phyloP scores from a whole-genome alignment of 2,329 filamentous ascomycete species.

The Xylariales sp. region DNA sequence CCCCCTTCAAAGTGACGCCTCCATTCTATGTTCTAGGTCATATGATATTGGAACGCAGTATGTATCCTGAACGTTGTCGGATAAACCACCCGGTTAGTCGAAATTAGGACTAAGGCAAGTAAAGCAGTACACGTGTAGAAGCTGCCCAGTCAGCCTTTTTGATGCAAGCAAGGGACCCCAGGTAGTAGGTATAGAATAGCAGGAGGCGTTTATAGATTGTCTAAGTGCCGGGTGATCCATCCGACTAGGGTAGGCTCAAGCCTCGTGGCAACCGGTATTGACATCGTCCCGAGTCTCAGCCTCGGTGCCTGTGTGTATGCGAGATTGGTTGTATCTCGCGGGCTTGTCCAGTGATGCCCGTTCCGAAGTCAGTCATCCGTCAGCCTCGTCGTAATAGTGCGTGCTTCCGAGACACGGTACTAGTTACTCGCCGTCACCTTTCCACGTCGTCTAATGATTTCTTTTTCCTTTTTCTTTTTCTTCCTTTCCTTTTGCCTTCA shows the following conservation, averaged over 20 bases:
- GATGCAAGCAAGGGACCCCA: not conserved
- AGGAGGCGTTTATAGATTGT: not conserved
- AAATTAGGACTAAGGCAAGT: not conserved
- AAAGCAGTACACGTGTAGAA: not conserved
- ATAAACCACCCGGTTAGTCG: conserved; percentile 1
- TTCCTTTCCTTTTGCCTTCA: not conserved
- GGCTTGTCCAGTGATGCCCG: not conserved
- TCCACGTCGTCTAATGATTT: not conserved
- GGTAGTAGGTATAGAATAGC: not conserved
- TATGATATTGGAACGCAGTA: not conserved
- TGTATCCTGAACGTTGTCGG: not conserved
- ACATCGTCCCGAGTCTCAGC: conserved; percentile 34
- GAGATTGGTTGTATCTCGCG: conserved; percentile 8
- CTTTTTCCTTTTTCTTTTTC: not conserved
- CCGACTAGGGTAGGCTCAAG: conserved; percentile 16
- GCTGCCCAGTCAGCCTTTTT: not conserved
- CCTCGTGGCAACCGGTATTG: conserved; percentile 24
- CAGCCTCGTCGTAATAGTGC: conserved; percentile 12
- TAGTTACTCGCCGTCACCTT: conserved; percentile 15
- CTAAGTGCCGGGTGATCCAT: conserved; percentile 1
- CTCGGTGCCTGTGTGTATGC: conserved; percentile 24
- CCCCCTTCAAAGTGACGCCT: conserved; percentile 3
- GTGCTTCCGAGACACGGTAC: conserved; percentile 4
- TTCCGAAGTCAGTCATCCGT: not conserved
- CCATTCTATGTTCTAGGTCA: not conserved